These are phyloP conservation scores for Thelephora aurantiotincta DNA, from an alignment of 768 basidiomycete species.

Conservation along the genomic window DNA sequence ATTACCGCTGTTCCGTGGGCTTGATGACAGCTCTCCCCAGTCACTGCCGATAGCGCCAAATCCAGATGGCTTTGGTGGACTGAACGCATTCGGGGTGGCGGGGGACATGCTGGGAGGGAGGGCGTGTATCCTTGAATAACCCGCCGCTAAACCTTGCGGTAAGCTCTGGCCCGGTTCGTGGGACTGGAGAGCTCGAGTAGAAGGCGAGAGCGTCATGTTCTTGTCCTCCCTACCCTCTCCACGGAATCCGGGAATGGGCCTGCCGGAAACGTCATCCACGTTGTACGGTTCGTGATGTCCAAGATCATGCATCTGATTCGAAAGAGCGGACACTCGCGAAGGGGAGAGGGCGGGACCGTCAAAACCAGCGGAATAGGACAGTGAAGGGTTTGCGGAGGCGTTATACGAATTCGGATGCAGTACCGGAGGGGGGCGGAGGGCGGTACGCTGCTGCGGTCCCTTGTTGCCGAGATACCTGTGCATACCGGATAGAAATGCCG, in stretches of 20 bases:
- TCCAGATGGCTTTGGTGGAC: constrained; percentile 4
- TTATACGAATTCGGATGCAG: constrained; percentile 11
- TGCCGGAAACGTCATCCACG: constrained; percentile 21
- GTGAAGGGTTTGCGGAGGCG: constrained; percentile 3
- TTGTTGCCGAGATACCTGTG: constrained; percentile 44
- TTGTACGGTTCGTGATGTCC: constrained; percentile 23
- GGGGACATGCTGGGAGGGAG: constrained; percentile 29
- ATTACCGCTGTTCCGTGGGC: constrained; percentile 6
- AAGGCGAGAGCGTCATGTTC: constrained; percentile 39
- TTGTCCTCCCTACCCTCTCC: constrained; percentile 13
- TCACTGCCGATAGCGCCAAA: constrained; percentile 6
- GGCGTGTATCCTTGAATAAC: constrained; percentile 82
- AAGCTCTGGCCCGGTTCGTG: constrained; percentile 87
- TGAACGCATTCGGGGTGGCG: constrained; percentile 16
- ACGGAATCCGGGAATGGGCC: constrained; percentile 16
- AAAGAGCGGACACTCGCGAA: constrained; percentile 11
- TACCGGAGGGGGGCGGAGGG: constrained; percentile 10
- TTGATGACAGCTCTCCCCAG: constrained; percentile 11
- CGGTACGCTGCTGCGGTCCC: constrained; percentile 22
- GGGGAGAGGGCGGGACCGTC: constrained; percentile 14
- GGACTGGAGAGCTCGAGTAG: constrained; percentile 64
- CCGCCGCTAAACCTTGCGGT: constrained; percentile 85
- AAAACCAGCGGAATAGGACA: constrained; percentile 6
- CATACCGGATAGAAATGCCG: constrained; percentile 65
- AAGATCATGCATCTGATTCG: constrained; percentile 11